Percentiles rank a stretch among this genome's conserved stretches.
phyloP scores from a whole-genome alignment of 169 alveolate species.

The Toxoplasma gondii region DNA sequence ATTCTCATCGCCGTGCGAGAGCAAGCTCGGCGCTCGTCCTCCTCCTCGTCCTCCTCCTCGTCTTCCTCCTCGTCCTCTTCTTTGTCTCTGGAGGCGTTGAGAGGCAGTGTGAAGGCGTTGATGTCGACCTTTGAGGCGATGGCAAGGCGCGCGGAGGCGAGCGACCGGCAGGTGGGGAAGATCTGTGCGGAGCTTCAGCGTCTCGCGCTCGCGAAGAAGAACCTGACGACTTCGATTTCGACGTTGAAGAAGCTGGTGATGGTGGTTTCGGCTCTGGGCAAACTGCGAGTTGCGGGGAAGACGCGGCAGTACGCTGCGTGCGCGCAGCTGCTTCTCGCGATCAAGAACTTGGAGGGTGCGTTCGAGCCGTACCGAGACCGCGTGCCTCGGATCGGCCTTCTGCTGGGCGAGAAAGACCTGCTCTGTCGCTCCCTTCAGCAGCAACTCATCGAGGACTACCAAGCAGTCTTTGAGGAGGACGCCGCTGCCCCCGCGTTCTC shows the following conservation, averaged over 20 bases:
- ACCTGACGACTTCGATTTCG: background rate
- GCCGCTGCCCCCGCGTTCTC: background rate
- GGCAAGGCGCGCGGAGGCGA: background rate
- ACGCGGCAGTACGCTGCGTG: background rate
- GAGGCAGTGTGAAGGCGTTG: conserved; percentile 9
- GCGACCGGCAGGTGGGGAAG: background rate
- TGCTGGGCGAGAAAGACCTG: conserved; percentile 4
- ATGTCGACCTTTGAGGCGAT: background rate
- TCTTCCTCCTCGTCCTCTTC: background rate
- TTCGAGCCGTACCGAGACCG: conserved; percentile 23
- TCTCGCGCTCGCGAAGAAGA: conserved; percentile 29
- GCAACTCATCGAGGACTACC: conserved; percentile 40
- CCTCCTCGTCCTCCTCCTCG: background rate
- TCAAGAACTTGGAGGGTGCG: background rate
- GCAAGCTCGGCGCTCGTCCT: conserved; percentile 26
- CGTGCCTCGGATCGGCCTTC: conserved; percentile 3
- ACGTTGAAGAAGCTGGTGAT: background rate
- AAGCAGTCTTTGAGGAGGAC: conserved; percentile 6
- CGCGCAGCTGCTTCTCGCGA: conserved; percentile 33
- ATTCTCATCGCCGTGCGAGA: conserved; percentile 33
- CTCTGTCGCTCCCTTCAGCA: conserved; percentile 35
- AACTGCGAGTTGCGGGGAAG: background rate
- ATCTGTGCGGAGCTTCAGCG: background rate
- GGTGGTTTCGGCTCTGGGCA: background rate
- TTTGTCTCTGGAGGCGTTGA: background rate